Percentiles rank a stretch among this genome's conserved stretches.
These are phyloP conservation scores for Papiliotrema nemorosa DNA, from an alignment of 1,284 basidiomycete species.

Conservation along the genomic window DNA sequence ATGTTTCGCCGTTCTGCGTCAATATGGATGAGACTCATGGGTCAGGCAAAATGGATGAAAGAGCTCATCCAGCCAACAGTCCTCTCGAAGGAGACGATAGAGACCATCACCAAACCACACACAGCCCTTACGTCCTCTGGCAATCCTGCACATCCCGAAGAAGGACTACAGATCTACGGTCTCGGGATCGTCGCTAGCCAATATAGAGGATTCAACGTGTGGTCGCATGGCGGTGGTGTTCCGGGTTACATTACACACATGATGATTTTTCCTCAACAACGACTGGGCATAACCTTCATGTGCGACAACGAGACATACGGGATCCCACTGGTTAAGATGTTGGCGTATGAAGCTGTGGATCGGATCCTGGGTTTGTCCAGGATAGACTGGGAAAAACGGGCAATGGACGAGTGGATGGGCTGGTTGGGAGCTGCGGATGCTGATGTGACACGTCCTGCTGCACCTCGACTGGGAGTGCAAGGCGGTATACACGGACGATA, in stretches of 20 bases:
- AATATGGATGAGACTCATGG: neutral
- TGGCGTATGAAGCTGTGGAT: conserved; percentile 22
- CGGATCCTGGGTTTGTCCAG: conserved; percentile 14
- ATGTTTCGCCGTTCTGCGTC: neutral
- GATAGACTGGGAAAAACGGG: too few relatives aligned
- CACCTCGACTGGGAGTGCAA: neutral
- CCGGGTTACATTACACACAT: conserved; percentile 24
- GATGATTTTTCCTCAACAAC: conserved; percentile 15
- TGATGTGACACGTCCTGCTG: neutral
- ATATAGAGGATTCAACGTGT: conserved; percentile 23
- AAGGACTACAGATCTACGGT: conserved; percentile 20
- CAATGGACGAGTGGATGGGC: neutral
- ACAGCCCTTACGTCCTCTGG: conserved; percentile 7
- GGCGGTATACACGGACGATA: neutral
- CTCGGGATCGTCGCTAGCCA: conserved; percentile 17
- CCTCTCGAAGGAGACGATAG: conserved; percentile 11
- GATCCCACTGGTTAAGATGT: conserved; percentile 5
- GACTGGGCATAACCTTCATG: conserved; percentile 21
- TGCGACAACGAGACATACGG: conserved; percentile 31
- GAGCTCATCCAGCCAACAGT: conserved; percentile 27
- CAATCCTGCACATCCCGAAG: conserved; percentile 9
- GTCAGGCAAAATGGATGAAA: conserved; percentile 25
- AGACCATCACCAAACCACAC: conserved; percentile 13
- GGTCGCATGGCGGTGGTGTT: conserved; percentile 24
- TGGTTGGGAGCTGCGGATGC: neutral